Evolutionary conservation across 2,329 filamentous ascomycete species (phyloP).

Genomic region (Blumeriella jaapii): DNA sequence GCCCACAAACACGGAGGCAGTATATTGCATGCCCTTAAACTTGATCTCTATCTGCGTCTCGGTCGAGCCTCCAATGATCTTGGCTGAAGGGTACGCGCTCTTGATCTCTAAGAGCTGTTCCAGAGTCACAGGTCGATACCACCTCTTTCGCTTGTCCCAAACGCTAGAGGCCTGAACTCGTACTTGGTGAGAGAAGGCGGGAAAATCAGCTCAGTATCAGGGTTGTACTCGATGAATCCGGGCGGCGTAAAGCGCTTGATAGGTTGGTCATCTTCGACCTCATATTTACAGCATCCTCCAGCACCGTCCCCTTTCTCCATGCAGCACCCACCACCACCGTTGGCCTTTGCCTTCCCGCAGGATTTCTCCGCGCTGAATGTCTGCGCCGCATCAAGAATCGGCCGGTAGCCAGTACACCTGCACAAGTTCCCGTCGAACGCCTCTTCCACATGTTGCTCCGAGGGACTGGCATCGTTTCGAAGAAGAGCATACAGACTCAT

Average conservation of each 20-base stretch:
- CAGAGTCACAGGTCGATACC: constrained; percentile 82
- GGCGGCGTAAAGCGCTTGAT: constrained; percentile 69
- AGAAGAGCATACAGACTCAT: constrained; percentile 94
- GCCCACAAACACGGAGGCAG: constrained; percentile 80
- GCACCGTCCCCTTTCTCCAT: constrained; percentile 48
- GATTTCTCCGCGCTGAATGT: constrained; percentile 53
- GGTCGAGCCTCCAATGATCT: constrained; percentile 90
- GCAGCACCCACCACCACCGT: constrained; percentile 51
- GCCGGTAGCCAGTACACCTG: constrained; percentile 85
- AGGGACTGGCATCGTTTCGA: constrained; percentile 68
- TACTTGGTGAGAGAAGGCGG: constrained; percentile 77
- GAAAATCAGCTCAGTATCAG: constrained; percentile 91
- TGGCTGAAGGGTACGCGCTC: constrained; percentile 69
- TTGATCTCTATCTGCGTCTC: constrained; percentile 98
- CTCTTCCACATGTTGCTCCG: constrained; percentile 79
- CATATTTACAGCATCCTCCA: constrained; percentile 59
- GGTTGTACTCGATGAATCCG: constrained; percentile 87
- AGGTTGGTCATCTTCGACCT: constrained; percentile 36
- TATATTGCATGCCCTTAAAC: constrained; percentile 90
- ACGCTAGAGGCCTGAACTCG: constrained; percentile 67
- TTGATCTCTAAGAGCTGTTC: constrained; percentile 89
- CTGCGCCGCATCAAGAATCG: constrained; percentile 87
- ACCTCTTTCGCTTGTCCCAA: constrained; percentile 88
- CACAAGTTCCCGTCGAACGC: constrained; percentile 96
- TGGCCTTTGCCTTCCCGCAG: constrained; percentile 39